These are phyloP conservation scores for Mortierella sp. DNA, from an alignment of 371 early-diverging fungal genomes.

Conservation along the genomic window DNA sequence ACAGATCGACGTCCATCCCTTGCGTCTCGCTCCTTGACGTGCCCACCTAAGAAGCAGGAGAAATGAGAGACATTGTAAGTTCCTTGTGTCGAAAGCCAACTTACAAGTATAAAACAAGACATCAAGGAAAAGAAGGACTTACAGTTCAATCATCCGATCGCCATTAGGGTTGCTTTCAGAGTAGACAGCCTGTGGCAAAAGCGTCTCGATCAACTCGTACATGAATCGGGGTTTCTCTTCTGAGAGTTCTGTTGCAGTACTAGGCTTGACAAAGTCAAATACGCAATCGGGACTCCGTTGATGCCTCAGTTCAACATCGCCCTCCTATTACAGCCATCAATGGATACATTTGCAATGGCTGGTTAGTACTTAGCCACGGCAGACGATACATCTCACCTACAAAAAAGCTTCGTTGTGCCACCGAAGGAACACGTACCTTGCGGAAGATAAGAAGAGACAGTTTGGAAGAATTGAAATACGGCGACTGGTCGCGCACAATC, in stretches of 20 bases:
- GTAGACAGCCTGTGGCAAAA: slow-evolving; percentile 85
- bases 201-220: slow-evolving; percentile 89
- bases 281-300: slow-evolving; percentile 94
- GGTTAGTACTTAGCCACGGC: background rate
- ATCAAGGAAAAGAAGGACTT: slow-evolving; percentile 49
- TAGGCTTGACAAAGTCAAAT: slow-evolving; percentile 92
- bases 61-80: background rate
- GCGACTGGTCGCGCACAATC: slow-evolving; percentile 73
- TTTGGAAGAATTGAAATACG: slow-evolving; percentile 87
- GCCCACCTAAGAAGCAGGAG: slow-evolving; percentile 44
- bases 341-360: background rate
- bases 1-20: slow-evolving; percentile 56
- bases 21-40: slow-evolving; percentile 48
- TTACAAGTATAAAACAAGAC: background rate
- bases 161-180: slow-evolving; percentile 73
- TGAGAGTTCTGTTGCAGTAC: slow-evolving; percentile 67
- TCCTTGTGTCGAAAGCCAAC: no score
- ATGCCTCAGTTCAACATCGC: slow-evolving; percentile 90
- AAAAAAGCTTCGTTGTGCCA: background rate
- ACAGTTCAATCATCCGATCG: slow-evolving; percentile 80
- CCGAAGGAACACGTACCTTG: slow-evolving; percentile 61
- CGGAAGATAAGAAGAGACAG: slow-evolving; percentile 90
- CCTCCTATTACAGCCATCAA: slow-evolving; percentile 61
- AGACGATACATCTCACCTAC: background rate
- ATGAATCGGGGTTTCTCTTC: slow-evolving; percentile 87